These are phyloP conservation scores for Trichophyton mentagrophytes DNA, from an alignment of 2,329 filamentous ascomycete species.

Conservation along the genomic window DNA sequence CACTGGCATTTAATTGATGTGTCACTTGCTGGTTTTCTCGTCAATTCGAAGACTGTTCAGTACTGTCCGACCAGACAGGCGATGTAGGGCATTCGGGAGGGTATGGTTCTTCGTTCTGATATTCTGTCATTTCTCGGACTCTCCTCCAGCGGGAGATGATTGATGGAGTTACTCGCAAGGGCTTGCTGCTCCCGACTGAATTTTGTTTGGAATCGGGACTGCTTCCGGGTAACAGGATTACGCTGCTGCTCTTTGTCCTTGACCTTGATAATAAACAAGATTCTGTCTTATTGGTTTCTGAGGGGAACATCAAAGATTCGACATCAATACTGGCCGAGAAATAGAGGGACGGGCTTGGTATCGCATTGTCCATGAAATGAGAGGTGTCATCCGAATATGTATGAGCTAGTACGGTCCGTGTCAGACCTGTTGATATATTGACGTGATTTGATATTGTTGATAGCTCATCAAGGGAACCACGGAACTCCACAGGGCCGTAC, in stretches of 20 bases:
- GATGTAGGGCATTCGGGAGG: neutral
- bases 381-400: neutral
- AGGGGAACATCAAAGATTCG: neutral
- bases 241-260: constrained; percentile 18
- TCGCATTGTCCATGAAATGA: constrained; percentile 6
- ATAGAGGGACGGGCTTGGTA: constrained; percentile 8
- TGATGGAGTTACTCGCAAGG: constrained; percentile 9
- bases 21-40: neutral
- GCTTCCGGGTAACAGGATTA: constrained; percentile 19
- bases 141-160: constrained; percentile 13
- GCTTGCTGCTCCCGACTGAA: neutral
- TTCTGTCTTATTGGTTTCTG: neutral
- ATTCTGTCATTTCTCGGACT: constrained; percentile 1
- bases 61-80: neutral
- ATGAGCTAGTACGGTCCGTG: neutral
- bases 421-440: neutral
- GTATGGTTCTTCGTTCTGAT: neutral
- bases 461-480: neutral
- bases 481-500: neutral
- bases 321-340: constrained; percentile 9
- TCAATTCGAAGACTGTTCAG: neutral
- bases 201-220: neutral
- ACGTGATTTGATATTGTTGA: neutral
- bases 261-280: constrained; percentile 1
- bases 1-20: neutral